Conservation (phyloP, 257 asterid genomes). For the Solanum sitiens region DNA sequence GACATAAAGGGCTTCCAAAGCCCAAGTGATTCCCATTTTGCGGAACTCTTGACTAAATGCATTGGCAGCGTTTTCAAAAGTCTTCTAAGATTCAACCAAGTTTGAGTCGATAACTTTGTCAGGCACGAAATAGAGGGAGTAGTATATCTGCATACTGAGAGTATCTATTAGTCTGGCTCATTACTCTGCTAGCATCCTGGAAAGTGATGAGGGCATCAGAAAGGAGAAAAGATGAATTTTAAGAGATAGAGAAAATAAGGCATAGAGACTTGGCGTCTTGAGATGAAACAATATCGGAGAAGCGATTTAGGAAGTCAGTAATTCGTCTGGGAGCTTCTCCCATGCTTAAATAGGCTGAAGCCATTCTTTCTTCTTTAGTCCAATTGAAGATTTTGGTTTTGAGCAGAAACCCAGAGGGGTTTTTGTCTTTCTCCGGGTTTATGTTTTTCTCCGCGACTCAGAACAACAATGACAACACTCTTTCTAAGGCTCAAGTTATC, state of each 20-base stretch:
- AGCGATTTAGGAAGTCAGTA: conserved; percentile 57
- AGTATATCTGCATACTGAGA: conserved; percentile 72
- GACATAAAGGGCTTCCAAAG: conserved; percentile 72
- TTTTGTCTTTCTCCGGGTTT: no score
- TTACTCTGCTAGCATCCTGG: conserved; percentile 78
- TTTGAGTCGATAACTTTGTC: conserved; percentile 66
- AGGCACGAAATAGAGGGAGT: conserved; percentile 61
- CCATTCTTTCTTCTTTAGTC: not conserved
- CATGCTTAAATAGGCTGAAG: conserved; percentile 48
- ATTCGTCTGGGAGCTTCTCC: conserved; percentile 85
- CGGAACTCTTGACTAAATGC: conserved; percentile 94
- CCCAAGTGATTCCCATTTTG: conserved; percentile 93
- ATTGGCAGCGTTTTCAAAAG: conserved; percentile 84
- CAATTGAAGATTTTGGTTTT: not conserved
- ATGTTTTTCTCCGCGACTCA: no score
- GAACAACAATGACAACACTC: no score
- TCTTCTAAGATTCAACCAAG: conserved; percentile 61
- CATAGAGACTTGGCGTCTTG: conserved; percentile 69
- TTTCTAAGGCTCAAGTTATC: no score
- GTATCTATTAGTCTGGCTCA: conserved; percentile 60
- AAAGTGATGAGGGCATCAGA: conserved; percentile 77
- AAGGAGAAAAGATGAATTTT: conserved; percentile 40
- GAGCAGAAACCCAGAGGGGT: no score
- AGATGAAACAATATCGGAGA: conserved; percentile 60
- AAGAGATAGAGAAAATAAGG: conserved; percentile 65